Conservation (phyloP, 768 basidiomycete genomes). For the Agaricus bisporus region DNA sequence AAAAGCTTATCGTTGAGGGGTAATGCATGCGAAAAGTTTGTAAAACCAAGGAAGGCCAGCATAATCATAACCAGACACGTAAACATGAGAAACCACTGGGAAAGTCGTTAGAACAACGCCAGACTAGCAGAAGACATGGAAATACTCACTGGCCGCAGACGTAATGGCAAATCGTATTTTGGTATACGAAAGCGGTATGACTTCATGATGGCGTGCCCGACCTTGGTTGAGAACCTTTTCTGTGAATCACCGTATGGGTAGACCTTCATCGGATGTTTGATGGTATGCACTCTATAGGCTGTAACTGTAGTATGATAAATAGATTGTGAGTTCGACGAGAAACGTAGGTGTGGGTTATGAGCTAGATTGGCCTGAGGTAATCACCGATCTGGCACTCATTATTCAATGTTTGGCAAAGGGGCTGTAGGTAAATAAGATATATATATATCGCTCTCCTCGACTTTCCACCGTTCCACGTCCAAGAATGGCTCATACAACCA, state of each 20-base stretch:
- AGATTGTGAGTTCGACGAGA: background rate
- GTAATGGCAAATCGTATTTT: constrained; percentile 64
- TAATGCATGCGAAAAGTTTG: constrained; percentile 55
- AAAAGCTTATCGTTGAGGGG: constrained; percentile 77
- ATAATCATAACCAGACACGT: constrained; percentile 62
- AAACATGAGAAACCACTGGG: constrained; percentile 76
- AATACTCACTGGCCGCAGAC: constrained; percentile 56
- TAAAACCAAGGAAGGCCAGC: constrained; percentile 74
- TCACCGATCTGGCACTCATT: background rate
- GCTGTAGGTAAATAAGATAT: background rate
- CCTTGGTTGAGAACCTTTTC: constrained; percentile 34
- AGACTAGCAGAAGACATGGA: constrained; percentile 2
- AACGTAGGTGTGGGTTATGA: too few relatives aligned
- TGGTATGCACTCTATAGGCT: background rate
- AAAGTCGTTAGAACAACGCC: background rate
- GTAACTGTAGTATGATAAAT: background rate
- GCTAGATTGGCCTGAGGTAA: too few relatives aligned
- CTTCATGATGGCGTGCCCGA: constrained; percentile 62
- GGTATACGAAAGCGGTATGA: constrained; percentile 59
- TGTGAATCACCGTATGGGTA: background rate
- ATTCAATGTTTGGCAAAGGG: background rate
- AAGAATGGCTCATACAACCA: constrained; percentile 48
- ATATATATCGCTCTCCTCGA: background rate
- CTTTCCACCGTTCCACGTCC: background rate
- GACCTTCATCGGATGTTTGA: background rate